Conservation (phyloP, 1,139 yeast species). For the Debaryomyces coudertii region DNA sequence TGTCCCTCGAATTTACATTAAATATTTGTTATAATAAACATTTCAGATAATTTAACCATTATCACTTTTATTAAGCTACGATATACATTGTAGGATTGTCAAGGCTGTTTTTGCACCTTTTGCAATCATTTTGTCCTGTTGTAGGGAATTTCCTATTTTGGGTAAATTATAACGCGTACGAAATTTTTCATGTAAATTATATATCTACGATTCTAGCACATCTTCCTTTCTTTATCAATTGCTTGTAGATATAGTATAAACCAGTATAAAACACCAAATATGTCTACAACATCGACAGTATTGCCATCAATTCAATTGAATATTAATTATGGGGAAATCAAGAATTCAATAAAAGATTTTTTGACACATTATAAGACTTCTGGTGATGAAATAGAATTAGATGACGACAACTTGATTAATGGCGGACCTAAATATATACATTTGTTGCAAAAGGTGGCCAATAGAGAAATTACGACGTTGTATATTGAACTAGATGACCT, state of each 20-base stretch:
- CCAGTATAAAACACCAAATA: slow-evolving; percentile 12
- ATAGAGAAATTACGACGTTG: slow-evolving; percentile 72
- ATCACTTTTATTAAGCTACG: not conserved
- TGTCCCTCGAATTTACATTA: not conserved
- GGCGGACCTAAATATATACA: slow-evolving; percentile 75
- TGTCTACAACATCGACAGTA: slow-evolving; percentile 42
- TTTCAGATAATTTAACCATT: not conserved
- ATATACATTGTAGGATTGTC: not conserved
- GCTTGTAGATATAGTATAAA: slow-evolving; percentile 3
- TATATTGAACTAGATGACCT: slow-evolving; percentile 85
- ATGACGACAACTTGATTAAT: slow-evolving; percentile 21
- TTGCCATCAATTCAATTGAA: slow-evolving; percentile 61
- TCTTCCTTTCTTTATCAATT: slow-evolving; percentile 1
- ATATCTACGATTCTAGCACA: not conserved
- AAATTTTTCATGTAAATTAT: slow-evolving; percentile 12
- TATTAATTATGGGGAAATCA: slow-evolving; percentile 63
- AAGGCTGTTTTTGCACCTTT: not conserved
- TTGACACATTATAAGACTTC: slow-evolving; percentile 59
- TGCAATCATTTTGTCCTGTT: slow-evolving; percentile 2
- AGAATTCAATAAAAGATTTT: slow-evolving; percentile 57
- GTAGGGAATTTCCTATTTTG: slow-evolving; percentile 13
- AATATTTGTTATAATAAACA: not conserved
- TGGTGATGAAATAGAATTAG: slow-evolving; percentile 21
- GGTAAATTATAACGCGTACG: slow-evolving; percentile 16
- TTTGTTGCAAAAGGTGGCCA: slow-evolving; percentile 78